Evolutionary conservation across 129 eudicot genomes (phyloP), one percentile per base, ranked within the genome.

Genomic region (Ambrosia trifida): DNA sequence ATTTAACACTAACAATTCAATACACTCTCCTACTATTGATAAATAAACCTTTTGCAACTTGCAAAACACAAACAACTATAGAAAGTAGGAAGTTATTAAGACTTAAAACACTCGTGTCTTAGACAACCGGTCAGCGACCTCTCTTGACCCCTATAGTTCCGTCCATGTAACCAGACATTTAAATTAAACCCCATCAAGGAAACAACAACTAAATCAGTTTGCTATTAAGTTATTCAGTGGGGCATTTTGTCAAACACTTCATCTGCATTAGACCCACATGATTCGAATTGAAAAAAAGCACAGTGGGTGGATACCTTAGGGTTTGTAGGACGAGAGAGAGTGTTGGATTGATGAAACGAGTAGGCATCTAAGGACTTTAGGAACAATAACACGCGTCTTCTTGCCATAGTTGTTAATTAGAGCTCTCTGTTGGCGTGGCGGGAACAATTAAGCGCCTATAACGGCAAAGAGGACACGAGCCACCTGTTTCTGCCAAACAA

Each of bases 321-420:
- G 72, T 76, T 77, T 50, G 76, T 56, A 75, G 72, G n/a, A 72
- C 45, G 68, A 31, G 78, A 52, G 41, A 12, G 45, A 14, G 45
- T 51, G 36, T 36, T 36, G 59, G 67, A 63, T 51, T 58, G 82
- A 74, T 8, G 56, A 76, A 85, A 49, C 0, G 90, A 76, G 72
- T 78, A 85, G 3, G 85, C 83, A 56, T 87, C 83, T 14, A 85
- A 75, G 16, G 95, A 91, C 88, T 90, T 90, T 73, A 87, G 57
- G 67, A 90, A 81, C 75, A 85, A 69, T 74, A 90, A 53, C 38
- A 90, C 68, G 64, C 95, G 86, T 73, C 83, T 85, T 67, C 85
- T 78, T 18, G 69, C 86, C 95, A 88, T 24, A 24, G 28, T 88
- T 61, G 53, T 24, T 19, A 51, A 76, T 76, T 63, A 51, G 54